Evolutionary conservation across 2,329 filamentous ascomycete genomes (phyloP), one percentile per base, ranked within the genome.

Genomic region (Colletotrichum acutatum): DNA sequence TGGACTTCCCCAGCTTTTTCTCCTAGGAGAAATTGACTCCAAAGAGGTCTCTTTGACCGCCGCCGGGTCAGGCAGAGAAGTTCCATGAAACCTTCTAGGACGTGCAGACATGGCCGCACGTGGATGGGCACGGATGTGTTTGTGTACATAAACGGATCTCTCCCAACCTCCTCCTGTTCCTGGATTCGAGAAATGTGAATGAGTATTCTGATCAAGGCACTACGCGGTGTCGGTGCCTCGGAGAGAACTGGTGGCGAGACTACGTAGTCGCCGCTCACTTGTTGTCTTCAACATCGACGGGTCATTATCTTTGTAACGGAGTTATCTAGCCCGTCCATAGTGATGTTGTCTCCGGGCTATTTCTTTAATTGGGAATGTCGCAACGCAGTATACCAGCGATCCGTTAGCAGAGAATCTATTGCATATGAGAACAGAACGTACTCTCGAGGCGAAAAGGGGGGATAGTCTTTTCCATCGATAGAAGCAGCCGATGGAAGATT

Each of bases 1-100:
- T 60, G 64, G 46, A 37, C 61, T 63, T 63, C 61, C 61, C 61
- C 46, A 37, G 62, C 30, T 42, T 57, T 49, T 22, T 11, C 16
- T 42, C 37, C 6, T 14, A 42, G 6, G 37, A 9, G 12, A 11
- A 22, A 28, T 28, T 22, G 11, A 12, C 52, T 32, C n/a, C 32
- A n/a, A n/a, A 65, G 11, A 57, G 3, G 5, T 6, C 52, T 11
- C 62, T 65, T 32, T 52, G 62, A 12, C 62, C 52, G 30, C 22
- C 11, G 8, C 1, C 2, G 46, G 19, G 28, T 11, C 7, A n/a
- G 16, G 62, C 30, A 54, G 58, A 28, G 22, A 28, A 30, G 8
- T 26, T 19, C 30, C 52, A 28, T 26, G 32, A 37, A 22, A 56
- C 52, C 49, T 42, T 30, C 22, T 22, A n/a, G 16, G 22, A 26